A percentile compares a stretch with the other conserved stretches of the same genome.
Evolutionary conservation across 2,329 filamentous ascomycete species (phyloP).

Genomic region (Verruconis gallopava): DNA sequence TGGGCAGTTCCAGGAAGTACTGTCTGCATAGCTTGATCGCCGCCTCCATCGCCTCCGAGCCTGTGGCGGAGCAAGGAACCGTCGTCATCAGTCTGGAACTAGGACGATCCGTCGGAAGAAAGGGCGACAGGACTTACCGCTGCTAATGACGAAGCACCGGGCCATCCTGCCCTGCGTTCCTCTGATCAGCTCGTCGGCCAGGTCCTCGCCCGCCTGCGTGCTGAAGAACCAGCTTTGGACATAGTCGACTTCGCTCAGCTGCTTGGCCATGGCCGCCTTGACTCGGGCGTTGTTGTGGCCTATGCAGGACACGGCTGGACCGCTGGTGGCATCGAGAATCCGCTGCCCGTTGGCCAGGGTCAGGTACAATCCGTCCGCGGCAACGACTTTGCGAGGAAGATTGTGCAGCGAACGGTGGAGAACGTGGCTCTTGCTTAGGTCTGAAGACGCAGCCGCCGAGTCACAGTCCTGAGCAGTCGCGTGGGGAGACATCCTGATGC

Average conservation of each 20-base stretch:
- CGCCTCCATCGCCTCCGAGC: conserved; percentile 57
- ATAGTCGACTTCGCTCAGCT: conserved; percentile 47
- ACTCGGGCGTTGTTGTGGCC: conserved; percentile 54
- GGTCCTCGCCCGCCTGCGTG: conserved; percentile 39
- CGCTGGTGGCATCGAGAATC: conserved; percentile 60
- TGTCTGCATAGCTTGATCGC: conserved; percentile 55
- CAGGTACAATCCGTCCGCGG: conserved; percentile 39
- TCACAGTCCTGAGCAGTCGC: background rate
- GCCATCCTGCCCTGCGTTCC: conserved; percentile 41
- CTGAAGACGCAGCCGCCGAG: background rate
- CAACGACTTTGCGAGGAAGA: conserved; percentile 34
- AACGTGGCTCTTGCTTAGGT: background rate
- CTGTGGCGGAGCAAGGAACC: conserved; percentile 20
- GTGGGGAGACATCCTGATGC: background rate
- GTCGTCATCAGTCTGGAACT: background rate
- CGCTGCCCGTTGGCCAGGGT: conserved; percentile 40
- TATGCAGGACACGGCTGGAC: conserved; percentile 59
- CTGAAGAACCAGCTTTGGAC: conserved; percentile 47
- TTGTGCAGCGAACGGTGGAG: conserved; percentile 40
- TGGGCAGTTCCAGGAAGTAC: conserved; percentile 46
- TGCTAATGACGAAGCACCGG: conserved; percentile 43
- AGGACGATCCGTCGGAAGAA: background rate
- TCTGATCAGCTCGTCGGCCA: conserved; percentile 37
- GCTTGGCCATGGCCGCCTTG: conserved; percentile 43
- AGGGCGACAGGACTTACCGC: conserved; percentile 29